Evolutionary conservation across 73 alveolate genomes (phyloP).

Genomic region (Symbiodinium natans): DNA sequence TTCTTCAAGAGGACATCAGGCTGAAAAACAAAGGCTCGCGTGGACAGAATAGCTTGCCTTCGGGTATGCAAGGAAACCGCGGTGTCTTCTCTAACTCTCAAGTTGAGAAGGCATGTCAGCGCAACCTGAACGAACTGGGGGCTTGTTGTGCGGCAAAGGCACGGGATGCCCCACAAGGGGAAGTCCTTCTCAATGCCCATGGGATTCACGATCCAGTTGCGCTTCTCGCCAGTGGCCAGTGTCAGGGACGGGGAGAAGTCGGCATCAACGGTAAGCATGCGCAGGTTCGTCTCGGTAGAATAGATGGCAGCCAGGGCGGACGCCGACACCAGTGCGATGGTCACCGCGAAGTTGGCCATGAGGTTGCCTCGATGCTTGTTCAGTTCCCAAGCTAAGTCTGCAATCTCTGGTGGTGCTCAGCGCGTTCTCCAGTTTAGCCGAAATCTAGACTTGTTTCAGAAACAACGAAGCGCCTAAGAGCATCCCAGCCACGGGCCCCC

Average conservation of each 20-base stretch:
- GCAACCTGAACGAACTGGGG: no score
- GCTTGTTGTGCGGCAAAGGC: no score
- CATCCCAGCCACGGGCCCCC: background rate
- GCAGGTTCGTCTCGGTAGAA: background rate
- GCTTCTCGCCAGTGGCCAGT: constrained; percentile 19
- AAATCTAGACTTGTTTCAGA: no score
- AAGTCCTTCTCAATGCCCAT: background rate
- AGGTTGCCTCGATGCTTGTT: constrained; percentile 38
- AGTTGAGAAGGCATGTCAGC: no score
- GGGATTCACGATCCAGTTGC: constrained; percentile 47
- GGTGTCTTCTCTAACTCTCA: no score
- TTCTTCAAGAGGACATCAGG: no score
- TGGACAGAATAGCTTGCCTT: no score
- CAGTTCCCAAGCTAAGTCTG: background rate
- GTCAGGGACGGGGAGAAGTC: background rate
- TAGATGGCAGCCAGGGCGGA: constrained; percentile 54
- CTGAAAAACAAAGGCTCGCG: background rate
- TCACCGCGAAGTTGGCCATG: constrained; percentile 39
- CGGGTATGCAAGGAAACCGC: no score
- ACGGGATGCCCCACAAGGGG: constrained; percentile 59
- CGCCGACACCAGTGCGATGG: constrained; percentile 26
- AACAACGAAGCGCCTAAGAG: no score
- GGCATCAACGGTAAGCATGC: constrained; percentile 40
- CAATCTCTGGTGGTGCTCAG: no score
- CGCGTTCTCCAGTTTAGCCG: no score